Evolutionary conservation across 164 flowering plant species (phyloP), one percentile per base, ranked within the genome.

Genomic region (Litsea cubeba): DNA sequence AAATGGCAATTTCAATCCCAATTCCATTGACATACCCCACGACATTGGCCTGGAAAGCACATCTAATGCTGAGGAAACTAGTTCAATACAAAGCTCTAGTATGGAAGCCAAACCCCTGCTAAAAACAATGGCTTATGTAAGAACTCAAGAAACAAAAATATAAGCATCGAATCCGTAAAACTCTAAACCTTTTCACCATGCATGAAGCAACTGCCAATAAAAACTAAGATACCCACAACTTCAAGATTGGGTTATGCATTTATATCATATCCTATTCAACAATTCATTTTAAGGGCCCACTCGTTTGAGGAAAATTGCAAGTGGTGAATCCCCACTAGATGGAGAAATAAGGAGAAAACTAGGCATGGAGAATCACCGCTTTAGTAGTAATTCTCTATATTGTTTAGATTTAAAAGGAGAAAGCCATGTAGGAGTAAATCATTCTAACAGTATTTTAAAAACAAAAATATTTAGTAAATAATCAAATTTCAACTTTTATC

Each of bases 51-150:
- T 78, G 49, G 88, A 75, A 68, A 86, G 69, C 71, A 85, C 71
- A 77, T 90, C 93, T 54, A 91, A 73, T 49, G 88, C 69, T 51
- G 84, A 79, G 2, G 84, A 81, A 40, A 88, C 86, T 28, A 91
- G 57, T 72, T 70, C 80, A 75, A 66, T 73, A 58, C 82, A 75
- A 77, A 93, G 81, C 76, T 88, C 88, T 32, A 83, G 79, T 8
- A 91, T 68, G 20, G 81, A 82, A 78, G 79, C 83, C 80, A 84
- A 77, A 73, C 94, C 95, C 93, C 97, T 93, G 88, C 72, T 65
- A 63, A 68, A 78, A 67, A 50, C 50, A 26, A 25, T 5, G 6
- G 24, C 23, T 18, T 24, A 30, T 23, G 62, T 64, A 25, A 64
- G 73, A 71, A 71, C 51, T 63, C 68, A 54, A 72, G 63, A 65